phyloP scores from a whole-genome alignment of 495 filamentous ascomycete species.

The Hapsidospora chrysogenum region DNA sequence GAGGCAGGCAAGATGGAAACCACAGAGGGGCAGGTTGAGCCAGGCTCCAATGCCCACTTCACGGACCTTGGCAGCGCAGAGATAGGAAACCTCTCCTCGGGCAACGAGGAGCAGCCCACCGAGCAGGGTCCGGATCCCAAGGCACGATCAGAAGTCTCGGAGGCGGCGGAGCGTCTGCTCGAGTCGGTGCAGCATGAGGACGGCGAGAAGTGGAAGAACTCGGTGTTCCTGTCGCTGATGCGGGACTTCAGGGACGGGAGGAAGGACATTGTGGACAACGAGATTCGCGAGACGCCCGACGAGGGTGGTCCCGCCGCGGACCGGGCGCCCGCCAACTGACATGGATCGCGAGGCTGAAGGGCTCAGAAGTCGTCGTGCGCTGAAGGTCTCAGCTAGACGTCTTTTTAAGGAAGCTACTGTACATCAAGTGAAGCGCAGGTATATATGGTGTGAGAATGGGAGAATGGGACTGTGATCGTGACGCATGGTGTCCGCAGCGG shows the following conservation, averaged over 20 bases:
- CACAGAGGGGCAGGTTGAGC: not conserved
- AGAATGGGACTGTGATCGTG: too few species aligned
- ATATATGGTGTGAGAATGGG: not conserved
- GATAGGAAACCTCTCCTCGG: not conserved
- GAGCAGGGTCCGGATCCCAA: not conserved
- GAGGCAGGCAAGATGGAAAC: not conserved
- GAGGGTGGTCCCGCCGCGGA: too few species aligned
- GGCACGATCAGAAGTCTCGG: conserved; percentile 1
- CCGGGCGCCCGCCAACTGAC: too few species aligned
- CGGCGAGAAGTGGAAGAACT: conserved; percentile 59
- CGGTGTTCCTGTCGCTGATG: conserved; percentile 65
- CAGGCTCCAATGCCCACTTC: not conserved
- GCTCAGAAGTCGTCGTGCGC: too few species aligned
- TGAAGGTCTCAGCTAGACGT: not conserved
- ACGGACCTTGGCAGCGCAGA: not conserved
- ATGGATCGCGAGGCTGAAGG: too few species aligned
- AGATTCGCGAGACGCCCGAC: conserved; percentile 3
- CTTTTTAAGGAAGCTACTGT: not conserved
- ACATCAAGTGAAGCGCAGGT: too few species aligned
- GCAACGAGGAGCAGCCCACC: not conserved
- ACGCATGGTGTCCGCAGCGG: too few species aligned
- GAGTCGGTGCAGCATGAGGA: conserved; percentile 52
- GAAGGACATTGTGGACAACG: conserved; percentile 5
- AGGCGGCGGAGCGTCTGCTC: conserved; percentile 48
- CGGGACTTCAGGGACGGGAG: conserved; percentile 14